Evolutionary conservation across 2,329 filamentous ascomycete species (phyloP), one percentile per base, ranked within the genome.

Genomic region (Xylariaceae sp.): DNA sequence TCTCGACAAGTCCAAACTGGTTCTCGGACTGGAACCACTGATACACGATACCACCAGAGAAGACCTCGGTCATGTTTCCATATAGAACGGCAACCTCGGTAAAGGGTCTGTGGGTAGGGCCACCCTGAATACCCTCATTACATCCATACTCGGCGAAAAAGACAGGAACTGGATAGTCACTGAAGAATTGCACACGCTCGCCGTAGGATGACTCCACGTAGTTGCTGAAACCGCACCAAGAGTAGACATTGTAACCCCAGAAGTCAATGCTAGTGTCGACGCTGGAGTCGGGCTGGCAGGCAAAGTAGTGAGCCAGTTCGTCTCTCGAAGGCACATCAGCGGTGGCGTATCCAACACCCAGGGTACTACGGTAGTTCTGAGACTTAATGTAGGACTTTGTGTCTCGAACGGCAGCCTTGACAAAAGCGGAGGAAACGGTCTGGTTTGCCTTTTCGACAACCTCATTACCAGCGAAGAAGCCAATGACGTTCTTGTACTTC

Each of bases 201-300:
- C 88, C 82, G 78, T 93, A 99, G 52, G 92, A 91, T 3, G 95
- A 97, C 58, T 82, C 72, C 31, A 81, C 71, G 79, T 89, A 95
- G 69, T 81, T 86, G 71, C 91, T 96, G 67, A 93, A 76, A 67
- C 94, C 95, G 75, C 95, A 99, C 95, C 95, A 99, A 50, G 93
- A 96, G 84, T 99, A 99, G 79, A 98, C 96, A 83, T 99, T 99
- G 88, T 98, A 98, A 58, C 95, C 95, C 91, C 93, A 99, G 82
- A 96, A 98, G 78, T 99, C 95, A 65, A 98, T 96, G 60, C 89
- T 75, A 9, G 70, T 68, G 8, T 62, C 54, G 12, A 39, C 71
- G 78, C 76, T 62, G 7, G 80, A 78, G 29, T 80, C 73, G 60
- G 85, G 75, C 59, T 93, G 91, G 73, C 95, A 99, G 83, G 96